Base-by-base conservation (phyloP, 805 yeast species). In the Debaryomyces maramus region DNA sequence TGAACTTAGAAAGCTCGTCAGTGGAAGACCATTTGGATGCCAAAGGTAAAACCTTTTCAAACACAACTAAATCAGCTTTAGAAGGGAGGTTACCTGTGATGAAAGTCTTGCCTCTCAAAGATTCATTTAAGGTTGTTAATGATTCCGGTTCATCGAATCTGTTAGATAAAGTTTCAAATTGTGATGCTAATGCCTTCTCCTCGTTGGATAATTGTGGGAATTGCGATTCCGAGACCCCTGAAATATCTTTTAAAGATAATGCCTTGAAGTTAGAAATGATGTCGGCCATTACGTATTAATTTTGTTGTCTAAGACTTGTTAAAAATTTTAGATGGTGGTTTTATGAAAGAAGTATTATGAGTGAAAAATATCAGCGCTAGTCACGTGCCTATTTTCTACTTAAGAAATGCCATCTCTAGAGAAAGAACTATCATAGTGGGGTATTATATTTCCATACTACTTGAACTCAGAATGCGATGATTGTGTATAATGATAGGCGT, bases 131-230 rank as follows among this genome's bases (percentile, higher is more conserved):
- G 41, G 78, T 50, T 33, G 42, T 48, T 45, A 66, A 54, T 32
- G 60, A 49, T 43, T 58, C 65, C 21, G 84, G 81, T 47, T 67
- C 74, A 41, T 53, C 58, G 38, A 86, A 65, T 52, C 83, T 73
- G 41, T 70, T 62, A n/a, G 90, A 73, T 38, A 89, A 72, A 4
- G 95, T 81, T 43, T 73, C 72, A 83, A 91, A 86, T 66, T 90
- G 96, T 23, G 89, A 76, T 47, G 77, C 73, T 50, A 83, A 72
- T 16, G 96, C 96, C 55, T 74, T 71, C 67, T 83, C 85, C 40
- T 74, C 78, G 29, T 52, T 50, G 31, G 63, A 42, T 47, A 65
- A 58, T 36, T 49, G 54, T 10, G 69, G 65, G 41, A 65, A 63
- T 15, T 39, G 29, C 14, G 56, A 13, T 8, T 51, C 52, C 4